Conservation (phyloP, 208 protist genomes). For the Acanthamoeba castellanii region DNA sequence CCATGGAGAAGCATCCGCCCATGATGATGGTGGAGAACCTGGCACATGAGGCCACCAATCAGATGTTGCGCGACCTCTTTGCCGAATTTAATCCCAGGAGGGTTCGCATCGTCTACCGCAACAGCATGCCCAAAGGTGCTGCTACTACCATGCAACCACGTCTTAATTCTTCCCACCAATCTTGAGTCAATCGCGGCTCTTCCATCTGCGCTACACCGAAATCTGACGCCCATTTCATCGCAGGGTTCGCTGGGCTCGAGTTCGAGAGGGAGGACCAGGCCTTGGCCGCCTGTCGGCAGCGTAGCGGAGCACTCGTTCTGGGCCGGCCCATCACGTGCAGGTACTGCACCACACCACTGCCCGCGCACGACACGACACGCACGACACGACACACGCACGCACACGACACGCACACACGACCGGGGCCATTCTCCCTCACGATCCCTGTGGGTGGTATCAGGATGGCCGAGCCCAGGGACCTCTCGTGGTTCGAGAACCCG, state of each 20-base stretch:
- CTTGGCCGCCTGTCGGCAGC: background rate
- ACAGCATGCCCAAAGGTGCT: constrained; percentile 1
- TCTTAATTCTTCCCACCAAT: no score
- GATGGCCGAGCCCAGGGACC: constrained; percentile 28
- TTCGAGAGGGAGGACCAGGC: constrained; percentile 26
- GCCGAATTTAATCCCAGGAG: background rate
- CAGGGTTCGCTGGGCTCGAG: background rate
- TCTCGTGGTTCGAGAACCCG: constrained; percentile 7
- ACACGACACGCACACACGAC: background rate
- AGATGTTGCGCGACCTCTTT: background rate
- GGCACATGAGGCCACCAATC: background rate
- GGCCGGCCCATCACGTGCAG: background rate
- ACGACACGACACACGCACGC: background rate
- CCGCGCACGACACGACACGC: background rate
- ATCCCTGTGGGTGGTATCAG: background rate
- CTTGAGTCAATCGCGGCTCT: no score
- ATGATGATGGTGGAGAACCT: constrained; percentile 37
- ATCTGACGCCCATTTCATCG: no score
- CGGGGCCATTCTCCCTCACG: no score
- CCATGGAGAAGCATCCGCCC: background rate
- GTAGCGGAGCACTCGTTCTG: background rate
- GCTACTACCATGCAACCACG: no score
- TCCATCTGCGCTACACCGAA: no score
- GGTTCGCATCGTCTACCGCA: constrained; percentile 1
- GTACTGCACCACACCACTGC: no score